Percentiles rank a stretch among this genome's conserved stretches.
Evolutionary conservation across 805 yeast genomes (phyloP).

Genomic region (Ascoidea asiatica): DNA sequence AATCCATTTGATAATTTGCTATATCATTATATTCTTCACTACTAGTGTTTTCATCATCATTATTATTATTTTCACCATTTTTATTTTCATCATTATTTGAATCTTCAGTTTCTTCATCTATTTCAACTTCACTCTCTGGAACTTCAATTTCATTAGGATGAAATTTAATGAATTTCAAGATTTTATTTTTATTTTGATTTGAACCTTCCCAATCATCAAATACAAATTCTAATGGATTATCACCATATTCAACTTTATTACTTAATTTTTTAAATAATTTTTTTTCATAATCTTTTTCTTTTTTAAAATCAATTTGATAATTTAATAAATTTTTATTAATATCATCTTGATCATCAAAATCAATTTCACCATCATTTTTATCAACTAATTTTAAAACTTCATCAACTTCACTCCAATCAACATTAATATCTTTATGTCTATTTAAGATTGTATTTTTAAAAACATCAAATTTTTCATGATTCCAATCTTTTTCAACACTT

Average conservation of each 20-base stretch:
- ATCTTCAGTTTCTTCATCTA: slow-evolving; percentile 7
- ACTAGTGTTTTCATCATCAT: slow-evolving; percentile 4
- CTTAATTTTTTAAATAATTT: slow-evolving; percentile 11
- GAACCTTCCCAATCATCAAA: slow-evolving; percentile 12
- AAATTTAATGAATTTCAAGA: slow-evolving; percentile 11
- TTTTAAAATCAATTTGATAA: slow-evolving; percentile 8
- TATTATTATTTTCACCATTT: slow-evolving; percentile 13
- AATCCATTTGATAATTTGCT: slow-evolving; percentile 1
- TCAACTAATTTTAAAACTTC: slow-evolving; percentile 11
- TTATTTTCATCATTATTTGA: slow-evolving; percentile 10
- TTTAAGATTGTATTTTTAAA: slow-evolving; percentile 66
- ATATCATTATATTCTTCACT: slow-evolving; percentile 5
- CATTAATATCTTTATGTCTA: slow-evolving; percentile 31
- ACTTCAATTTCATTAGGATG: slow-evolving; percentile 3
- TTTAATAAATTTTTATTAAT: slow-evolving; percentile 4
- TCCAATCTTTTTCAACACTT: slow-evolving; percentile 65
- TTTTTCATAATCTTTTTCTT: slow-evolving; percentile 13
- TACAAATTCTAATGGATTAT: slow-evolving; percentile 9
- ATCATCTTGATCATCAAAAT: slow-evolving; percentile 12
- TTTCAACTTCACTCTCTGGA: too few relatives aligned
- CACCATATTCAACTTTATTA: slow-evolving; percentile 13
- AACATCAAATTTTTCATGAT: slow-evolving; percentile 51
- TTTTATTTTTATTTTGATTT: slow-evolving; percentile 12
- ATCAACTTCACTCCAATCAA: slow-evolving; percentile 62
- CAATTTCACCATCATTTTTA: slow-evolving; percentile 4